phyloP scores from a whole-genome alignment of 2,329 filamentous ascomycete genomes.

The Fusarium duplospermum region DNA sequence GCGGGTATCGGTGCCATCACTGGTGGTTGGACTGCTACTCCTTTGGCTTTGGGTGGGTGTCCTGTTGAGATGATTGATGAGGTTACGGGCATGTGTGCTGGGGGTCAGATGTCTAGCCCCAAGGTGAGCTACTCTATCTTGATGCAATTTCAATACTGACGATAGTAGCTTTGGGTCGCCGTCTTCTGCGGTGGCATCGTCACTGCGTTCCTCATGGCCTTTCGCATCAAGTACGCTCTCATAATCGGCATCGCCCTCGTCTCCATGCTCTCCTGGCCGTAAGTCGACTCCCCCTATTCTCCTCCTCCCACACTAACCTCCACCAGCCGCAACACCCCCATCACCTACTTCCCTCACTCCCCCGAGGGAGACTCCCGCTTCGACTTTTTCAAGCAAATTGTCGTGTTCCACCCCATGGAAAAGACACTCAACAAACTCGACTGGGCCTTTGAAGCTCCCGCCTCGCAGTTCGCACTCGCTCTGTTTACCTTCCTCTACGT shows the following conservation, averaged over 20 bases:
- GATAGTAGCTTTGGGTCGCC: slow-evolving; percentile 79
- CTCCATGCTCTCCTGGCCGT: slow-evolving; percentile 81
- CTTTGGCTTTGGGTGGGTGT: slow-evolving; percentile 82
- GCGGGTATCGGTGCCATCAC: slow-evolving; percentile 87
- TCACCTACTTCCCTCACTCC: slow-evolving; percentile 80
- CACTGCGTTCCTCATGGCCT: slow-evolving; percentile 84
- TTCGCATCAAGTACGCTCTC: slow-evolving; percentile 79
- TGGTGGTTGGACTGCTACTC: slow-evolving; percentile 72
- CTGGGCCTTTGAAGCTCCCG: slow-evolving; percentile 69
- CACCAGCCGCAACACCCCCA: slow-evolving; percentile 70
- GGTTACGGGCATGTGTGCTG: slow-evolving; percentile 61
- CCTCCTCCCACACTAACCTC: neutral
- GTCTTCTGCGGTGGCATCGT: slow-evolving; percentile 84
- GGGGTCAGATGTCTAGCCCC: slow-evolving; percentile 80
- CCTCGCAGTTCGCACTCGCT: slow-evolving; percentile 74
- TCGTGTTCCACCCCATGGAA: slow-evolving; percentile 77
- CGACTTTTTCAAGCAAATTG: slow-evolving; percentile 78
- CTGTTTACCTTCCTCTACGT: slow-evolving; percentile 84
- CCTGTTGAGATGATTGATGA: slow-evolving; percentile 63
- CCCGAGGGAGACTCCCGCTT: slow-evolving; percentile 72
- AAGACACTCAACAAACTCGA: slow-evolving; percentile 72
- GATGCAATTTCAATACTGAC: slow-evolving; percentile 9
- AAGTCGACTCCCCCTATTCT: slow-evolving; percentile 46
- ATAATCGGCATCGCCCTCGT: slow-evolving; percentile 79
- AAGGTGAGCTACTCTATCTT: slow-evolving; percentile 59